Conservation (phyloP, 371 early-diverging fungal genomes). For the Lichtheimia hyalospora region DNA sequence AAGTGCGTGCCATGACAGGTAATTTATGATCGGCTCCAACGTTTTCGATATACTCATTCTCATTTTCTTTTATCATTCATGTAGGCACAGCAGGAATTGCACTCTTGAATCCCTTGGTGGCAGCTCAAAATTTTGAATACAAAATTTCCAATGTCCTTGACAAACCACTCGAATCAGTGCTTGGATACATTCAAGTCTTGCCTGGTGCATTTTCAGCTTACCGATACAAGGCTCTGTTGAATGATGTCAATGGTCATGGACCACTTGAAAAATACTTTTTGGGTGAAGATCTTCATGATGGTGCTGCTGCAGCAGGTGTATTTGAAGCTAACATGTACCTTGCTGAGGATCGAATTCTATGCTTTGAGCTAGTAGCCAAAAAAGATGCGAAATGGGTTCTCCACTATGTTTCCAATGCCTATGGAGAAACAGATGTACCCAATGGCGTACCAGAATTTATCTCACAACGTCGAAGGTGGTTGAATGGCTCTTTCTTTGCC, state of each 20-base stretch:
- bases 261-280: constrained; percentile 91
- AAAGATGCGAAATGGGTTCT: constrained; percentile 68
- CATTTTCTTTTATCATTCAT: not conserved
- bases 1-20: constrained; percentile 90
- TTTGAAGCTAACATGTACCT: constrained; percentile 77
- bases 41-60: too few species aligned
- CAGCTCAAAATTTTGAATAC: constrained; percentile 96
- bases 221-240: constrained; percentile 83
- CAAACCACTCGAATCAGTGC: constrained; percentile 94
- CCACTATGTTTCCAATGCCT: constrained; percentile 65
- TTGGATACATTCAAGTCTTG: constrained; percentile 93
- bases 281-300: constrained; percentile 86
- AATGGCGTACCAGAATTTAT: constrained; percentile 76
- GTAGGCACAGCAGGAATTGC: constrained; percentile 55
- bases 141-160: constrained; percentile 96
- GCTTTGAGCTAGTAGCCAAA: constrained; percentile 84
- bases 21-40: constrained; percentile 42
- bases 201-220: constrained; percentile 97
- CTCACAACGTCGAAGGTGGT: constrained; percentile 87
- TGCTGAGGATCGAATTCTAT: constrained; percentile 89
- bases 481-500: constrained; percentile 81
- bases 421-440: constrained; percentile 88
- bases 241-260: constrained; percentile 62
- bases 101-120: constrained; percentile 86
- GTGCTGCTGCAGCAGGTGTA: constrained; percentile 52